Conservation (phyloP, 2,329 filamentous ascomycete genomes). For the Aspergillus calidoustus region DNA sequence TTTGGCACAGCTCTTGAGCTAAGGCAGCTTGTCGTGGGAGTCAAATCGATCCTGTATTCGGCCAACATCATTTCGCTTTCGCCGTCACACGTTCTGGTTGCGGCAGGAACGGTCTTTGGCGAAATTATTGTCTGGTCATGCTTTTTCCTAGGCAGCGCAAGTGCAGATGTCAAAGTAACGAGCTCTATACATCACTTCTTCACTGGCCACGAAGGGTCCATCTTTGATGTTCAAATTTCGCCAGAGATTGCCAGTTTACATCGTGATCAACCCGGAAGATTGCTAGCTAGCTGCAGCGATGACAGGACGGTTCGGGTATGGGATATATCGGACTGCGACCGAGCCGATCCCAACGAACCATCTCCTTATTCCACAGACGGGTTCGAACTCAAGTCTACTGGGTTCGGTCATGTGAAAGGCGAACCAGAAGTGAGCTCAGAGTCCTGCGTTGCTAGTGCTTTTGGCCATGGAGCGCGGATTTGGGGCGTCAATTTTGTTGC, state of each 20-base stretch:
- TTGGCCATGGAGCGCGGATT: conserved; percentile 88
- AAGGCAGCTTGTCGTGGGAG: conserved; percentile 52
- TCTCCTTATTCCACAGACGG: conserved; percentile 44
- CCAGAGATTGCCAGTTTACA: conserved; percentile 50
- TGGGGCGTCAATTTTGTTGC: conserved; percentile 78
- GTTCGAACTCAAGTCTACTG: conserved; percentile 59
- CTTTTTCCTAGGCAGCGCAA: conserved; percentile 36
- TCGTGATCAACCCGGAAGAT: conserved; percentile 51
- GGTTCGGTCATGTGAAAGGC: conserved; percentile 58
- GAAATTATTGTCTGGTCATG: conserved; percentile 91
- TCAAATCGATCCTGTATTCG: conserved; percentile 85
- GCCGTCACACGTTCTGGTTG: conserved; percentile 68
- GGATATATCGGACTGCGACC: conserved; percentile 69
- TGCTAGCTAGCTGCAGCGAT: conserved; percentile 93
- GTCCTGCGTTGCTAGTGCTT: conserved; percentile 69
- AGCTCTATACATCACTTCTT: conserved; percentile 60
- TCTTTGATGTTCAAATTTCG: conserved; percentile 88
- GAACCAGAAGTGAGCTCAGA: conserved; percentile 41
- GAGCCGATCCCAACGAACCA: conserved; percentile 34
- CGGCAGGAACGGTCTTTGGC: conserved; percentile 90
- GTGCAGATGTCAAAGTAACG: conserved; percentile 24
- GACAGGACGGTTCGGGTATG: conserved; percentile 88
- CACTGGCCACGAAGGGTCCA: conserved; percentile 82
- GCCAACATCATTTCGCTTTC: conserved; percentile 72
- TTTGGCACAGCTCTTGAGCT: conserved; percentile 33